Base-by-base conservation (phyloP, 2,329 filamentous ascomycete genomes). In the Chrysosporium queenslandicum region DNA sequence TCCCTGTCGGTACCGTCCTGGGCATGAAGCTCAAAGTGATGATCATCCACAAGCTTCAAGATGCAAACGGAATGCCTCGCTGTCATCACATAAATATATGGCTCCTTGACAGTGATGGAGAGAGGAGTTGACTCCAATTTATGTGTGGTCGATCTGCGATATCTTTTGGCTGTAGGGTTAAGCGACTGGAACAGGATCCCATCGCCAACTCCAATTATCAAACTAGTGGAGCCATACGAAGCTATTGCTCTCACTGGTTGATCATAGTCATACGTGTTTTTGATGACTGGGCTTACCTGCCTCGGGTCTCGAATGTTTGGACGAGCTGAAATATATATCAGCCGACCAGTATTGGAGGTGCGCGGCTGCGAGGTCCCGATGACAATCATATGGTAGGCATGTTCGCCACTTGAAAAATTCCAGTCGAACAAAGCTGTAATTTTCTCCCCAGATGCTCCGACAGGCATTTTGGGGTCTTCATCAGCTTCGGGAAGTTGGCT, bases 51-150 rank as follows among this genome's bases (percentile, higher is more conserved):
- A 7, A 76, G 61, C 53, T 71, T 63, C 34, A 76, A 71, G 20
- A 74, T 69, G 27, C 77, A 63, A 9, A 80, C 68, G 0, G 78
- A 81, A 56, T 82, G 75, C 36, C 68, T 64, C 2, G 71, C 63
- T 0, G 78, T 82, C 1, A 78, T 76, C 43, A 81, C 68, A 55
- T 78, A 75, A 25, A 83, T 70, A 21, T 72, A 69, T 1, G 68
- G 65, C 1, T 66, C 64, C 7, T 68, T 64, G 12, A 74, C 69
- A 1, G 74, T 75, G 39, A 82, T 68, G 6, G 75, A 70, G 5
- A 77, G 65, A 2, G 73, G 77, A 1, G 71, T 64, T 2, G 77
- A 79, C 2, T 74, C 70, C 6, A 78, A 60, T 9, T 65, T 60
- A 53, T 66, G 67, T 16, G 23, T 23, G 1, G 65, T 62, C 23